phyloP scores from a whole-genome alignment of 768 basidiomycete genomes.

The Russula compacta region DNA sequence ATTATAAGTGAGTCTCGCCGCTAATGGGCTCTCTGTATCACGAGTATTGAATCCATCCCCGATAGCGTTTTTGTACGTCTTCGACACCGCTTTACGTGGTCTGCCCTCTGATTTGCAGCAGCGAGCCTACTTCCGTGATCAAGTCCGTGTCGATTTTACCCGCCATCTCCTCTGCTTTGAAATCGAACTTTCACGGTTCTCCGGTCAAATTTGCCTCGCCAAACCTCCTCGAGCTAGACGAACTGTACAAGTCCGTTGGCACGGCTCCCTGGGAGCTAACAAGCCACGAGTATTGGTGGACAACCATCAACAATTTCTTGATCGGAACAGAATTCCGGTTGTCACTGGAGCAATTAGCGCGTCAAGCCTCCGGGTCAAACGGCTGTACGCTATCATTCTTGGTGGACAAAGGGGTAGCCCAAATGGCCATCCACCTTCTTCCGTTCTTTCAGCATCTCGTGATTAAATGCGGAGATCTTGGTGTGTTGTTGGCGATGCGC shows the following conservation, averaged over 20 bases:
- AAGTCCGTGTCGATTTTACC: constrained; percentile 69
- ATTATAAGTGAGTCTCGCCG: constrained; percentile 43
- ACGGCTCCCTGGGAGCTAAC: constrained; percentile 41
- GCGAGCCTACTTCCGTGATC: constrained; percentile 87
- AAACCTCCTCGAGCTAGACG: constrained; percentile 69
- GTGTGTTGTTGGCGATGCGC: constrained; percentile 56
- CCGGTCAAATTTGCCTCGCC: constrained; percentile 73
- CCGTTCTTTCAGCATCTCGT: constrained; percentile 80
- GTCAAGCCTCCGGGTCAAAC: constrained; percentile 28
- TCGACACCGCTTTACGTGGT: not conserved
- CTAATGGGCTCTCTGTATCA: not conserved
- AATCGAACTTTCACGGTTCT: constrained; percentile 25
- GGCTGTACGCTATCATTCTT: constrained; percentile 52
- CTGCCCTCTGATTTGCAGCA: constrained; percentile 25
- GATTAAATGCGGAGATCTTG: constrained; percentile 73
- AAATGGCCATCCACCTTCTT: constrained; percentile 73
- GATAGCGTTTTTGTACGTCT: constrained; percentile 70
- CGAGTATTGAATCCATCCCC: not conserved
- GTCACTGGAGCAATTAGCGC: constrained; percentile 54
- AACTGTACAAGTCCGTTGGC: constrained; percentile 44
- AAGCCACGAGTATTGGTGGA: constrained; percentile 56
- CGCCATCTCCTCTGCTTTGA: constrained; percentile 38
- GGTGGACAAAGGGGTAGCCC: constrained; percentile 58
- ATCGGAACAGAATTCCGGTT: constrained; percentile 59
- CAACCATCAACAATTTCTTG: constrained; percentile 48